phyloP scores from a whole-genome alignment of 306 rosid species.

The Echinosophora koreensis region DNA sequence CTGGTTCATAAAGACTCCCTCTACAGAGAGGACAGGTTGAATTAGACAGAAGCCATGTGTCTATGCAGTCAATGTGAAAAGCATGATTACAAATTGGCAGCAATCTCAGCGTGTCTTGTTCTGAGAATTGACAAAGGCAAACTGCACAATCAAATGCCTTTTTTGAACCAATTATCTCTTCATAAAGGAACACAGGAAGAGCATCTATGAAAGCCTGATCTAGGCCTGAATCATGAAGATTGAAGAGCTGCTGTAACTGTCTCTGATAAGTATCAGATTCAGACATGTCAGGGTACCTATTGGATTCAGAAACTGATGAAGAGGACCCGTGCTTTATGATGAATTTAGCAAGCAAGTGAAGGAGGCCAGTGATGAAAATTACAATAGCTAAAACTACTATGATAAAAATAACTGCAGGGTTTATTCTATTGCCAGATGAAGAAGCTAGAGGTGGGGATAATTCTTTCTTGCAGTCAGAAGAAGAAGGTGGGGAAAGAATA shows the following conservation, averaged over 20 bases:
- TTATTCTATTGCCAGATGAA: conserved; percentile 68
- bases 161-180: conserved; percentile 75
- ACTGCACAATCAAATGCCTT: conserved; percentile 97
- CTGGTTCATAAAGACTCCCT: conserved; percentile 72
- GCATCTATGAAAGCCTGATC: conserved; percentile 93
- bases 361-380: conserved; percentile 78
- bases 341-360: conserved; percentile 84
- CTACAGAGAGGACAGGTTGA: conserved; percentile 98
- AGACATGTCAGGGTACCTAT: conserved; percentile 73
- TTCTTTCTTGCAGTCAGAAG: background rate
- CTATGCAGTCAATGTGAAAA: conserved; percentile 89
- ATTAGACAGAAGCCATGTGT: conserved; percentile 91
- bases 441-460: conserved; percentile 39
- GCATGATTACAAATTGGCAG: conserved; percentile 92
- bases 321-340: conserved; percentile 73
- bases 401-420: conserved; percentile 80
- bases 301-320: conserved; percentile 69
- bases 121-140: conserved; percentile 86
- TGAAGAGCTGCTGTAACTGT: conserved; percentile 93
- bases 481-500: conserved; percentile 47
- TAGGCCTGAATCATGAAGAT: conserved; percentile 92
- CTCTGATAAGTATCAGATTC: conserved; percentile 81
- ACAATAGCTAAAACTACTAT: conserved; percentile 78
- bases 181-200: conserved; percentile 82
- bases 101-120: conserved; percentile 79